Base-by-base conservation (phyloP, 2,329 filamentous ascomycete species). In the Pleoardoris graminearum region DNA sequence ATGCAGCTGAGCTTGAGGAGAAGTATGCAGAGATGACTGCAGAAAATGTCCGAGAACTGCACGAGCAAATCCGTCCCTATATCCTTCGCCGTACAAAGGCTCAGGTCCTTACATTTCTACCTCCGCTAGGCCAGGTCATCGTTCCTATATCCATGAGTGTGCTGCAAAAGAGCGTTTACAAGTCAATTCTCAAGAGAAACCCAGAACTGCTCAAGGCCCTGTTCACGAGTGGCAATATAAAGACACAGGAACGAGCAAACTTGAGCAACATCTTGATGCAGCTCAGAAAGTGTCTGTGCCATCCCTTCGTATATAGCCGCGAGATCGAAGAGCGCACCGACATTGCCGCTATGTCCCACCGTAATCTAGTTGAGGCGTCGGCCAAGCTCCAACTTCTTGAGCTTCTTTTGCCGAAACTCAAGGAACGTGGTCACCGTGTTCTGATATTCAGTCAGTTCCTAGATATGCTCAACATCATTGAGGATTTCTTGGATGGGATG, bases 371-470 rank as follows among this genome's bases (percentile, higher is more conserved):
- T 1, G 92, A 96, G 65, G 95, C 95, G 0, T 95, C 91, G 4
- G 85, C 90, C 1, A 99, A 99, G 73, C 82, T 99, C 4, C 82
- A 93, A 53, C 77, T 99, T 4, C 78, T 99, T 1, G 86, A 93
- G 59, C 75, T 91, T 8, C 89, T 99, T 80, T 80, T 99, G 2
- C 92, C 93, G 0, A 96, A 92, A 71, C 81, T 99, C 0, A 84
- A 87, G 61, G 87, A 91, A 65, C 84, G 88, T 21, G 93, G 93
- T 0, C 92, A 99, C 69, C 85, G 94, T 3, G 92, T 97, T 0
- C 79, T 99, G 17, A 89, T 99, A 29, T 99, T 99, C 75, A 97
- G 91, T 68, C 94, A 99, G 68, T 99, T 97, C 59, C 79, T 99
- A 2, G 84, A 87, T 49, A 92, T 95, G 76, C 80, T 99, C 2